Conservation (phyloP, 371 early-diverging fungal genomes). For the Mucor racemosus region DNA sequence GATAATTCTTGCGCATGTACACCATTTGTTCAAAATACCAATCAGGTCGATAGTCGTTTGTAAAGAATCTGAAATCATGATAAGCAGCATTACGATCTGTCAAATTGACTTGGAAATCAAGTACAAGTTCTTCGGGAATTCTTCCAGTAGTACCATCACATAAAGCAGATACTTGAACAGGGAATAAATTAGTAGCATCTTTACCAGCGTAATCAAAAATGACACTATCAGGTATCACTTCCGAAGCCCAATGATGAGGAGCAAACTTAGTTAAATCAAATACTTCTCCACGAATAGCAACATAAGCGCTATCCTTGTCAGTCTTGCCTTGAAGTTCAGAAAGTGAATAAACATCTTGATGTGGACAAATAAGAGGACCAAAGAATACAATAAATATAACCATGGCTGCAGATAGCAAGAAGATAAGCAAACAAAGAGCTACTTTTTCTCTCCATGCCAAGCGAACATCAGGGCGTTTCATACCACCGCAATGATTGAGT, state of each 20-base stretch:
- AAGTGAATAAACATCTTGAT: conserved; percentile 65
- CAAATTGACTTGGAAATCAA: conserved; percentile 38
- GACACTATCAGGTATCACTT: conserved; percentile 51
- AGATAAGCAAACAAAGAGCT: conserved; percentile 82
- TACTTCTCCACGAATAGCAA: conserved; percentile 68
- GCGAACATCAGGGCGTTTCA: conserved; percentile 75
- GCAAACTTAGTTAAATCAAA: conserved; percentile 65
- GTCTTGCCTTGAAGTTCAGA: conserved; percentile 53
- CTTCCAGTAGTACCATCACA: conserved; percentile 38
- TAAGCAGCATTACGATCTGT: conserved; percentile 40
- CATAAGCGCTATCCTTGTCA: conserved; percentile 43
- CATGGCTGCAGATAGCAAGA: conserved; percentile 70
- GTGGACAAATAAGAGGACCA: conserved; percentile 83
- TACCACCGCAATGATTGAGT: conserved; percentile 64
- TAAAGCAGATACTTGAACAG: conserved; percentile 63
- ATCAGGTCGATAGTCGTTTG: conserved; percentile 39
- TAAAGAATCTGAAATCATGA: conserved; percentile 42
- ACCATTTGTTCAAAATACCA: conserved; percentile 48
- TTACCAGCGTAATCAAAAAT: conserved; percentile 62
- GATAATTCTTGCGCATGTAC: conserved; percentile 34
- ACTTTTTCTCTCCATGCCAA: conserved; percentile 95
- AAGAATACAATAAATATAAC: conserved; percentile 86
- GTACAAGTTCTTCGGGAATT: conserved; percentile 32
- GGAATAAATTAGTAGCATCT: conserved; percentile 68
- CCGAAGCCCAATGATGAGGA: conserved; percentile 52